Evolutionary conservation across 2,329 filamentous ascomycete genomes (phyloP).

Genomic region (Didymella keratinophila): DNA sequence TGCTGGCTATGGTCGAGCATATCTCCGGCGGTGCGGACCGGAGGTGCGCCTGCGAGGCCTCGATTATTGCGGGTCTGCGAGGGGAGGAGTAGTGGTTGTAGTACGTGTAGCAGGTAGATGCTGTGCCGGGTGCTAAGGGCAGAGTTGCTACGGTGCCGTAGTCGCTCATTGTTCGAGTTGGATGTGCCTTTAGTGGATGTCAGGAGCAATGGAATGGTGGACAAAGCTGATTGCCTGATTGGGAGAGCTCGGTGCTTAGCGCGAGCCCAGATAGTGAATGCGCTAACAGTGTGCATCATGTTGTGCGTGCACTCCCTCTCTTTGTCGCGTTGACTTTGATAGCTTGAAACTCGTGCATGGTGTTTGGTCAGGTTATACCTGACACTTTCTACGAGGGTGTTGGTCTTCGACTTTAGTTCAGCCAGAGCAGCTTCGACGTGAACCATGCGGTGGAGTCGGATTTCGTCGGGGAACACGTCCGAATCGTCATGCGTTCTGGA

Average conservation of each 20-base stretch:
- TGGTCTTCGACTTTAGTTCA: too few relatives aligned
- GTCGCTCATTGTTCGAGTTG: background rate
- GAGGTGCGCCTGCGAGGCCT: background rate
- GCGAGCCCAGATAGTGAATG: background rate
- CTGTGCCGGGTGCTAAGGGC: background rate
- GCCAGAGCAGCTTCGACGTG: too few relatives aligned
- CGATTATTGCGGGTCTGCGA: background rate
- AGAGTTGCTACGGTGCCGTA: background rate
- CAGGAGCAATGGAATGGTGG: too few relatives aligned
- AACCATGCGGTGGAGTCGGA: too few relatives aligned
- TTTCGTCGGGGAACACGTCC: too few relatives aligned
- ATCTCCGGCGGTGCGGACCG: background rate
- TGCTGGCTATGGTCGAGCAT: background rate
- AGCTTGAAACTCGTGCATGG: too few relatives aligned
- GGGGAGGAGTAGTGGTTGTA: background rate
- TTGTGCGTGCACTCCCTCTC: background rate
- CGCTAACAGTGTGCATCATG: background rate
- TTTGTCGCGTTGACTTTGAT: too few relatives aligned
- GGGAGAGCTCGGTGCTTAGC: background rate
- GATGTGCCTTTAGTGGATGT: background rate
- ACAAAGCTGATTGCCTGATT: background rate
- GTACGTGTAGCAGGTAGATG: slow-evolving; percentile 3
- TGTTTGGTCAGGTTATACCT: too few relatives aligned
- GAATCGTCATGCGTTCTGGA: too few relatives aligned
- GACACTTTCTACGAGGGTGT: too few relatives aligned